Conservation (phyloP, 177 flowering plant species). For the Vitis hybrid region DNA sequence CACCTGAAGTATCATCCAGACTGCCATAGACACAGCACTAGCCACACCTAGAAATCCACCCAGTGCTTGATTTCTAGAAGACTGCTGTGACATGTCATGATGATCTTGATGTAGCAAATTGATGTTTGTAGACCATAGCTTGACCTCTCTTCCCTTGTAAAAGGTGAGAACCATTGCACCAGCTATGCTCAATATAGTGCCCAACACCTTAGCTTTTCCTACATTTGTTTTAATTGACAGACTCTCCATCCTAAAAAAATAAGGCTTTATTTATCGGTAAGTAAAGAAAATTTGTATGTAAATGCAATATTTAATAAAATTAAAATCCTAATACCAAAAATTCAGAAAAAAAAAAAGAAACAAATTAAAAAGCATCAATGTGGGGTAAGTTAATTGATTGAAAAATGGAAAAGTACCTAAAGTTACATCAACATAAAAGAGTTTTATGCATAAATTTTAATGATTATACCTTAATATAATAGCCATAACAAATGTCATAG, state of each 20-base stretch:
- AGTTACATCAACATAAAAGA: too few species aligned
- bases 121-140: conserved; percentile 23
- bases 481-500: conserved; percentile 7
- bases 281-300: too few species aligned
- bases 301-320: too few species aligned
- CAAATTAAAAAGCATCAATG: too few species aligned
- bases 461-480: background rate
- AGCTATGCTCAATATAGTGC: conserved; percentile 32
- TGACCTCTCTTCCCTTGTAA: conserved; percentile 31
- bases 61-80: background rate
- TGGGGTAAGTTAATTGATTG: too few species aligned
- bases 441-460: too few species aligned
- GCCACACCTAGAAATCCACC: conserved; percentile 22
- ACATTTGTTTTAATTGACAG: conserved; percentile 13
- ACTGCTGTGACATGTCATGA: background rate
- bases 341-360: too few species aligned
- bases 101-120: conserved; percentile 8
- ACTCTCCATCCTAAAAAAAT: conserved; percentile 25
- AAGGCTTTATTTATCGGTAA: background rate
- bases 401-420: too few species aligned
- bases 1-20: conserved; percentile 45
- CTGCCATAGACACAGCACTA: conserved; percentile 25
- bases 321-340: too few species aligned
- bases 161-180: conserved; percentile 47
- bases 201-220: conserved; percentile 38